Evolutionary conservation across 768 basidiomycete genomes (phyloP).

Genomic region (Termitomyces sp.): DNA sequence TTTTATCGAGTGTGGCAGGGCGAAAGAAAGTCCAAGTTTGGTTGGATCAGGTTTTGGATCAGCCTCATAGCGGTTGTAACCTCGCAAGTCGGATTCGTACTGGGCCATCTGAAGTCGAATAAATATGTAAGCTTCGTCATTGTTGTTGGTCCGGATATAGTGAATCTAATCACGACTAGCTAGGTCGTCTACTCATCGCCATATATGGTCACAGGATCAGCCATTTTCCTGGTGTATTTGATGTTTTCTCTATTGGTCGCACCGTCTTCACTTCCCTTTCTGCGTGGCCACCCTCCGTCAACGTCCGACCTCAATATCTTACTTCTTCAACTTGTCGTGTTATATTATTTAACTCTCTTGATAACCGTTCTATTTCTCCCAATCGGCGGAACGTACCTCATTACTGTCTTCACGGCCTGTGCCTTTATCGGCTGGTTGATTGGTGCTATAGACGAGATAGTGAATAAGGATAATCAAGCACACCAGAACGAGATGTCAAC

Average conservation of each 20-base stretch:
- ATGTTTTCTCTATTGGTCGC: slow-evolving; percentile 38
- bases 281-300: background rate
- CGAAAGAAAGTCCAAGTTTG: slow-evolving; percentile 6
- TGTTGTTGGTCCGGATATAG: background rate
- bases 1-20: background rate
- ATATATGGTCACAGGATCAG: slow-evolving; percentile 45
- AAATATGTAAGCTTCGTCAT: slow-evolving; percentile 59
- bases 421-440: slow-evolving; percentile 41
- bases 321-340: slow-evolving; percentile 46
- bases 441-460: slow-evolving; percentile 29
- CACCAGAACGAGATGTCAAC: slow-evolving; percentile 4
- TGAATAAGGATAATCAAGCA: slow-evolving; percentile 5
- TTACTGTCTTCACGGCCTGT: slow-evolving; percentile 50
- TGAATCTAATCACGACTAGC: background rate
- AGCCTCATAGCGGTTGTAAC: slow-evolving; percentile 43
- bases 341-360: slow-evolving; percentile 56
- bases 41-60: slow-evolving; percentile 62
- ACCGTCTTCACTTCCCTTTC: slow-evolving; percentile 2
- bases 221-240: slow-evolving; percentile 49
- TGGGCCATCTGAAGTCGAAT: slow-evolving; percentile 50
- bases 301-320: slow-evolving; percentile 12
- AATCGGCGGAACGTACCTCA: slow-evolving; percentile 53
- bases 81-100: slow-evolving; percentile 44
- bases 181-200: slow-evolving; percentile 62
- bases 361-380: slow-evolving; percentile 41